phyloP scores from a whole-genome alignment of 176 grass and related monocot species.

The Chrysopogon serrulatus region DNA sequence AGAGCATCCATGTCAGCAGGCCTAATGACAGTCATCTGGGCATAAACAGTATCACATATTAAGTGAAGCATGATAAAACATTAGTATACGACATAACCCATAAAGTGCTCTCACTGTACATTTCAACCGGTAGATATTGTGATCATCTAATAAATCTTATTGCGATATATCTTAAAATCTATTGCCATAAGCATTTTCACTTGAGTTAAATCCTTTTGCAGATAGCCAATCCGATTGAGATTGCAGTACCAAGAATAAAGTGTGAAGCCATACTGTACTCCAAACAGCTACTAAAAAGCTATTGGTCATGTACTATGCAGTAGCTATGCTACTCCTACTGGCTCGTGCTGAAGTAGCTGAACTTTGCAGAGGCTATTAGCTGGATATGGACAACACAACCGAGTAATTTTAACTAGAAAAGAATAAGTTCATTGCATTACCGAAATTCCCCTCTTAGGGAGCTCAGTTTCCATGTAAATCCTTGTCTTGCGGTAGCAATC shows the following conservation, averaged over 20 bases:
- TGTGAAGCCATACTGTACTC: background rate
- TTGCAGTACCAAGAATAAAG: background rate
- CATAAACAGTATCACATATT: slow-evolving; percentile 22
- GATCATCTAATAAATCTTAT: too few relatives aligned
- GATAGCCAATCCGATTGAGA: background rate
- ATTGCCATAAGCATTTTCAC: background rate
- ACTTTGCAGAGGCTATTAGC: too few relatives aligned
- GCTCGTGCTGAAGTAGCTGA: background rate
- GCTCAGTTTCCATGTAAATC: slow-evolving; percentile 93
- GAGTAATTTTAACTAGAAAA: background rate
- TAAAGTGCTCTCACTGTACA: background rate
- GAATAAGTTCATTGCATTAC: slow-evolving; percentile 32
- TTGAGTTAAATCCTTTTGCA: background rate
- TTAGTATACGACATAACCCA: background rate
- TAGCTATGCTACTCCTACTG: background rate
- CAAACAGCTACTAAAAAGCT: background rate
- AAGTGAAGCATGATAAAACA: slow-evolving; percentile 13
- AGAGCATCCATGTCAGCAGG: slow-evolving; percentile 90
- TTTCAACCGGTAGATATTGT: background rate
- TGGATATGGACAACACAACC: too few relatives aligned
- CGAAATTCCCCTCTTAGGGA: slow-evolving; percentile 92
- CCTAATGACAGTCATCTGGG: slow-evolving; percentile 87
- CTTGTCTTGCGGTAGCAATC: slow-evolving; percentile 98
- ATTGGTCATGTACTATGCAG: background rate
- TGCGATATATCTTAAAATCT: background rate